phyloP scores from a whole-genome alignment of 2,329 filamentous ascomycete genomes.

The Calonectria pteridis region DNA sequence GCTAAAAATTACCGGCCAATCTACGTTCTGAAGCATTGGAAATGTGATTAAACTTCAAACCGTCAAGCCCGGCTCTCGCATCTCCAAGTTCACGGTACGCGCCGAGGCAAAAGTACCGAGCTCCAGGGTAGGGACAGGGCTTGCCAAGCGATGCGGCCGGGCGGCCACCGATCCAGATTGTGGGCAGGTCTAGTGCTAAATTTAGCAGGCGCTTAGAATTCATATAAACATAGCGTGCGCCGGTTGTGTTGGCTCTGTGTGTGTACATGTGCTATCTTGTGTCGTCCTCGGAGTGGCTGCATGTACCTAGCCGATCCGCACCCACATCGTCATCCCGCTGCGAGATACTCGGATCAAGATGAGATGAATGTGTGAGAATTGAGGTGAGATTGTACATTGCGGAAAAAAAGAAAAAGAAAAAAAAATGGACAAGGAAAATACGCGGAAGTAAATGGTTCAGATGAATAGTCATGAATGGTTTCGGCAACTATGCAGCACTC shows the following conservation, averaged over 20 bases:
- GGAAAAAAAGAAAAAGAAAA: neutral
- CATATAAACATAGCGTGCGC: neutral
- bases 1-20: neutral
- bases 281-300: conserved; percentile 7
- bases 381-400: neutral
- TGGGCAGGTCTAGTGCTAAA: neutral
- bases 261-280: neutral
- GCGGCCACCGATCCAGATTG: neutral
- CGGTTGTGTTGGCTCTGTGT: conserved; percentile 1
- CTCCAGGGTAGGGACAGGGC: neutral
- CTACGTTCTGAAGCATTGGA: neutral
- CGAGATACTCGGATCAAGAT: neutral
- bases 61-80: neutral
- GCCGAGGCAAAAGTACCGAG: neutral
- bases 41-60: neutral
- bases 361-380: neutral
- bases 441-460: neutral
- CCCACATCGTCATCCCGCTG: neutral
- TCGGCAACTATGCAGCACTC: neutral
- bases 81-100: neutral
- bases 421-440: neutral
- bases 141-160: neutral
- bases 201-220: conserved; percentile 11
- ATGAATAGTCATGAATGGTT: neutral
- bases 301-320: neutral